Conservation (phyloP, 148 eudicot species). For the Polygonum maritimum region DNA sequence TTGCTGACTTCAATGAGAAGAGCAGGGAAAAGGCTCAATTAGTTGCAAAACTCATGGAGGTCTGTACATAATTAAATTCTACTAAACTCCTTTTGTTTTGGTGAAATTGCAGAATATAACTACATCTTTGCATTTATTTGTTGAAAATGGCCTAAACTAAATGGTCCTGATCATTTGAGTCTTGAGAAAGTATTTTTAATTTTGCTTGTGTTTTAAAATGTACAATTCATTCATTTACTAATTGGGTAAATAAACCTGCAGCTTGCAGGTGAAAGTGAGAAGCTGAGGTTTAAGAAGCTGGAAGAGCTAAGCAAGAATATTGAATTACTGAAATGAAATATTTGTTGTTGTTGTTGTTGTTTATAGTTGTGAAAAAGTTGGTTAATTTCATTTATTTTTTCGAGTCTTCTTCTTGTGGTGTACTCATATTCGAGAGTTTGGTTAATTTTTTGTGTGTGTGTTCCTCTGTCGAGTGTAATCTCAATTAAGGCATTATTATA, state of each 20-base stretch:
- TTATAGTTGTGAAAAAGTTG: background rate
- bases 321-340: conserved; percentile 22
- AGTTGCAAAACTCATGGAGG: conserved; percentile 57
- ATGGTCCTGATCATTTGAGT: too few species aligned
- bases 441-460: background rate
- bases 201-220: background rate
- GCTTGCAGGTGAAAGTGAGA: conserved; percentile 57
- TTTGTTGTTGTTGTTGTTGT: background rate
- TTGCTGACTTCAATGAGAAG: conserved; percentile 48
- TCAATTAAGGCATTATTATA: too few species aligned
- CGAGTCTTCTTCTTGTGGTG: conserved; percentile 9
- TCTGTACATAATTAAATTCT: background rate
- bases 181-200: too few species aligned
- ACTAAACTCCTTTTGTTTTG: too few species aligned
- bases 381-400: background rate
- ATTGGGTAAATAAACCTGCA: conserved; percentile 12
- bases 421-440: background rate
- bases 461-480: background rate
- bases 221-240: background rate
- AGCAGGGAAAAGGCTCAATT: conserved; percentile 49
- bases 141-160: background rate
- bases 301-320: conserved; percentile 63
- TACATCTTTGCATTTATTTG: background rate
- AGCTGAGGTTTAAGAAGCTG: conserved; percentile 42
- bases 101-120: background rate